phyloP scores from a whole-genome alignment of 257 asterid species.

The Fraxinus excelsior region DNA sequence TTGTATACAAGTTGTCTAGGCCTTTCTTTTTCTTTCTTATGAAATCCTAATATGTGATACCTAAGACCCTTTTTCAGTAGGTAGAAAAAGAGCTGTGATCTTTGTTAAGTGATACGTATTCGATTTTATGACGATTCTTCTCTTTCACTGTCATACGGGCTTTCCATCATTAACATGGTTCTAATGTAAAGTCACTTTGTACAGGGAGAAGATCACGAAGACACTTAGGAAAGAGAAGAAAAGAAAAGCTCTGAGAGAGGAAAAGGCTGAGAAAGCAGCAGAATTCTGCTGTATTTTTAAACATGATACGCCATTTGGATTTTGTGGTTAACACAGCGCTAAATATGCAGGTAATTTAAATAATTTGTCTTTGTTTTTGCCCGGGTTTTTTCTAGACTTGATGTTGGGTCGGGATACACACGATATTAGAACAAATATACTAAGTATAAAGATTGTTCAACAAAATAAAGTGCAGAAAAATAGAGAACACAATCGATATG shows the following conservation, averaged over 20 bases:
- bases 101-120: too few relatives aligned
- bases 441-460: too few relatives aligned
- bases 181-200: conserved; percentile 19
- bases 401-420: too few relatives aligned
- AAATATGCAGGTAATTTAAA: conserved; percentile 75
- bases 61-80: too few relatives aligned
- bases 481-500: too few relatives aligned
- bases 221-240: neutral
- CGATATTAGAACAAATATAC: too few relatives aligned
- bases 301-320: conserved; percentile 81
- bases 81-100: neutral
- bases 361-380: neutral
- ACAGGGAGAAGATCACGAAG: conserved; percentile 48
- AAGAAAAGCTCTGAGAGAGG: too few relatives aligned
- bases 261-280: too few relatives aligned
- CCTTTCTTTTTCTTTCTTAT: too few relatives aligned
- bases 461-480: too few relatives aligned
- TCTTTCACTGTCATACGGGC: neutral
- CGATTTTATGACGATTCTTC: neutral
- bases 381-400: neutral
- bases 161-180: conserved; percentile 13
- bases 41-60: too few relatives aligned
- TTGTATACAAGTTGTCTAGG: too few relatives aligned
- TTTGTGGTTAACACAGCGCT: conserved; percentile 68
- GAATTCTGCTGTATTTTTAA: conserved; percentile 35